Evolutionary conservation across 1,139 yeast species (phyloP).

Genomic region (Debaryomycetaceae sp.): DNA sequence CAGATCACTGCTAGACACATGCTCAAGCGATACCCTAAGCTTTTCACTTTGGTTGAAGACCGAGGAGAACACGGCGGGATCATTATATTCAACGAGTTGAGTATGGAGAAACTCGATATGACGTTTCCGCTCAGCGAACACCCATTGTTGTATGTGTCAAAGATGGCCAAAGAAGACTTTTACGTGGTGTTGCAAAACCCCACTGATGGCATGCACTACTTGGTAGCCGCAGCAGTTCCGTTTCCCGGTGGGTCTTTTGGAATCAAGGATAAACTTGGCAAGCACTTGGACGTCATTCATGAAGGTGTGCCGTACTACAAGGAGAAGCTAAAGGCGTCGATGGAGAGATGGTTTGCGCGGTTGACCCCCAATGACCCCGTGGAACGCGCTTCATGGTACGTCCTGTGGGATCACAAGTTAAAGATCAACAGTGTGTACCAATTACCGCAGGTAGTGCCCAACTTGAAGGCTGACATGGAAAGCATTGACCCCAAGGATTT

Average conservation of each 20-base stretch:
- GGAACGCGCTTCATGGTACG: slow-evolving; percentile 73
- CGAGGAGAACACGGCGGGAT: slow-evolving; percentile 30
- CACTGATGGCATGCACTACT: slow-evolving; percentile 55
- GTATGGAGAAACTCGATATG: slow-evolving; percentile 59
- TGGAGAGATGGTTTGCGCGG: slow-evolving; percentile 71
- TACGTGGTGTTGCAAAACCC: slow-evolving; percentile 54
- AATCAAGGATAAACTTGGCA: slow-evolving; percentile 54
- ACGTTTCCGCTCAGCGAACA: slow-evolving; percentile 55
- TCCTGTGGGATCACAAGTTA: slow-evolving; percentile 67
- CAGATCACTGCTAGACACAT: slow-evolving; percentile 58
- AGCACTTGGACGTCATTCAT: slow-evolving; percentile 60
- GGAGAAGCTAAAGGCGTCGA: slow-evolving; percentile 59
- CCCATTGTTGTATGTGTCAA: slow-evolving; percentile 59
- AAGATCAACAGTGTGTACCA: slow-evolving; percentile 53
- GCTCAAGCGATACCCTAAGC: slow-evolving; percentile 56
- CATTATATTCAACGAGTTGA: slow-evolving; percentile 55
- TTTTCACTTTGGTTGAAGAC: slow-evolving; percentile 50
- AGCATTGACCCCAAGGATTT: slow-evolving; percentile 43
- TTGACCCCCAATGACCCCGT: slow-evolving; percentile 59
- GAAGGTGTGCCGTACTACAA: slow-evolving; percentile 69
- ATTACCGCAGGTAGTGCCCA: slow-evolving; percentile 28
- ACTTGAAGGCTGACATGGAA: slow-evolving; percentile 25
- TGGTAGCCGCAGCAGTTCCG: slow-evolving; percentile 73
- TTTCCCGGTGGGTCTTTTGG: slow-evolving; percentile 78
- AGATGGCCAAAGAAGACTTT: slow-evolving; percentile 72